Conservation (phyloP, 176 grass and related monocot genomes). For the Oryza meyeriana region DNA sequence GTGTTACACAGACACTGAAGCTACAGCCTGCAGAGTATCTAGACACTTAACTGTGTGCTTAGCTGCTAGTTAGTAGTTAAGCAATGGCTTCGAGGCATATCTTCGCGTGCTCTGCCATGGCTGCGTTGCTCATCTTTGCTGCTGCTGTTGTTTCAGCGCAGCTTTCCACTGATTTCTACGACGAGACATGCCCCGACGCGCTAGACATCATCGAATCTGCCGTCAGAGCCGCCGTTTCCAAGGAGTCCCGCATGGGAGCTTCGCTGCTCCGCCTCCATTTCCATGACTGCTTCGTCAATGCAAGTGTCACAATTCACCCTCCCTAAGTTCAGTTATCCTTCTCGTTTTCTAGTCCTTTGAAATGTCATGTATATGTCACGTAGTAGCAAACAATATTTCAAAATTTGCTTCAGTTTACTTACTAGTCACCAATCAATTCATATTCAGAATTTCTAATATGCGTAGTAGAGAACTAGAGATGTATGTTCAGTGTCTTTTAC, state of each 20-base stretch:
- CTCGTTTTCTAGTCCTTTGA: background rate
- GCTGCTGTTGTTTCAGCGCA: constrained; percentile 36
- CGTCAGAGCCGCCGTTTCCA: constrained; percentile 43
- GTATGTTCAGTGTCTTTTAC: too few species aligned
- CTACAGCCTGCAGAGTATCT: background rate
- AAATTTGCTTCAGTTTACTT: background rate
- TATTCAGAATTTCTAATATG: background rate
- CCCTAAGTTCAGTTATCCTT: background rate
- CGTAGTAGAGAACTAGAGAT: too few species aligned
- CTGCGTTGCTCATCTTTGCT: constrained; percentile 24
- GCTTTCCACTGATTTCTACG: constrained; percentile 58
- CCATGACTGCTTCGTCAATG: constrained; percentile 56
- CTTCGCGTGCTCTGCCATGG: background rate
- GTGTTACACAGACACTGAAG: background rate
- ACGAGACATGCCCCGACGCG: constrained; percentile 46
- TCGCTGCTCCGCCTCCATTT: constrained; percentile 62
- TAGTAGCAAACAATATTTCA: background rate
- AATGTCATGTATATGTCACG: background rate
- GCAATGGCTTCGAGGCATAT: constrained; percentile 36
- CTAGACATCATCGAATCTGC: constrained; percentile 49
- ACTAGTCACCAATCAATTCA: background rate
- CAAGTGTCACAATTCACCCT: background rate
- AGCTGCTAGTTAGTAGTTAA: background rate
- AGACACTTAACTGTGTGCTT: background rate
- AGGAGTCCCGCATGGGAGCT: constrained; percentile 63